Conservation (phyloP, 129 eudicot genomes). For the Scalesia atractyloides region DNA sequence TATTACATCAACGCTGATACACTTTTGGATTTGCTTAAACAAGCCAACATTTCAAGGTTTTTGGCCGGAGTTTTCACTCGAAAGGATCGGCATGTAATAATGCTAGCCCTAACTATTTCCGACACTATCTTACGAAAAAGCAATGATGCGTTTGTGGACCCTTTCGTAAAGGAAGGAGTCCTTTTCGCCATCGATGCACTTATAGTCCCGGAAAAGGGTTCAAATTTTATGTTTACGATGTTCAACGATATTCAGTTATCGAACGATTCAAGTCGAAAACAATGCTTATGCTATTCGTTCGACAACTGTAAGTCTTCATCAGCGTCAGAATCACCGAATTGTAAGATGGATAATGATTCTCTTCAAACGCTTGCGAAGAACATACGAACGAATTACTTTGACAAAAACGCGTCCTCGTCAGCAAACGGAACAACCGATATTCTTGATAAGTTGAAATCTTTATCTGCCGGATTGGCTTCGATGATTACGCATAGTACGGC, state of each 20-base stretch:
- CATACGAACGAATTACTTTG: slow-evolving; percentile 54
- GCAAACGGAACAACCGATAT: slow-evolving; percentile 61
- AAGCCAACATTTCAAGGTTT: slow-evolving; percentile 81
- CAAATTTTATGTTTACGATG: slow-evolving; percentile 55
- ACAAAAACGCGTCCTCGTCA: slow-evolving; percentile 40
- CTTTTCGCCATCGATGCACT: slow-evolving; percentile 85
- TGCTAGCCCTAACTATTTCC: slow-evolving; percentile 76
- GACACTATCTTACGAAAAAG: slow-evolving; percentile 70
- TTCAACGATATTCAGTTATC: slow-evolving; percentile 51
- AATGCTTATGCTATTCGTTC: slow-evolving; percentile 78
- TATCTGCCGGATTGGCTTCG: slow-evolving; percentile 54
- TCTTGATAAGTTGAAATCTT: slow-evolving; percentile 69
- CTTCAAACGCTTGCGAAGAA: slow-evolving; percentile 62
- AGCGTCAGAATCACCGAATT: slow-evolving; percentile 43
- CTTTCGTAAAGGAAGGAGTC: slow-evolving; percentile 93
- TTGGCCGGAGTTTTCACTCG: slow-evolving; percentile 85
- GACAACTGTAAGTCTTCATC: slow-evolving; percentile 41
- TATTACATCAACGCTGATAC: slow-evolving; percentile 60
- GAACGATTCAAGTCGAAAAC: slow-evolving; percentile 40
- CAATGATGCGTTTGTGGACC: slow-evolving; percentile 47
- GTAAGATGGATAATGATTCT: slow-evolving; percentile 66
- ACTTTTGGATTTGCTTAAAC: slow-evolving; percentile 60
- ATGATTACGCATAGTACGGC: slow-evolving; percentile 29
- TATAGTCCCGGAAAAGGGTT: slow-evolving; percentile 58
- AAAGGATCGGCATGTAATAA: slow-evolving; percentile 74